Base-by-base conservation (phyloP, 2,329 filamentous ascomycete genomes). In the Fusarium mangiferae region DNA sequence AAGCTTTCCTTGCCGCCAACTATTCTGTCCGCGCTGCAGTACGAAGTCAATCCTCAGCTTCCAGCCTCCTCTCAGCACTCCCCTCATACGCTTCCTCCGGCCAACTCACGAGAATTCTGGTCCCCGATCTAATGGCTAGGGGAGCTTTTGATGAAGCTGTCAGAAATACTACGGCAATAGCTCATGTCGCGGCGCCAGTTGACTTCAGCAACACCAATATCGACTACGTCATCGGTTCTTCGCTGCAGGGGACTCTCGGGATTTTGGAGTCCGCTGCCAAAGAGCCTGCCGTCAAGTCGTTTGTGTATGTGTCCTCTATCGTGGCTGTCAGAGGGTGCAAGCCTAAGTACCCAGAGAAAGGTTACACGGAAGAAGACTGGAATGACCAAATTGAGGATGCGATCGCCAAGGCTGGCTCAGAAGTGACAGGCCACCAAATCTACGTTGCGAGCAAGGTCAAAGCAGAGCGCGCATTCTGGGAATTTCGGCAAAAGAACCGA, bases 401-500 rank as follows among this genome's bases (percentile, higher is more conserved):
- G n/a, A 22, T 69, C 7, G 28, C 22, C 0, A 14, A 69, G 14
- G 49, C 57, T 14, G 57, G 67, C 10, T 26, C 38, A 1, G 30
- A 54, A 0, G 67, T 38, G n/a, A 64, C 67, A 2, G 66, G 65
- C 12, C 67, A 70, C 13, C 65, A 70, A 10, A 52, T 70, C 15
- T 70, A 70, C 18, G 24, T 69, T 5, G 65, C 58, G 13, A 70
- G 67, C 39, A 70, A 70, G 12, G 15, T 65, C 12, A 70, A 70
- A 20, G 67, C 65, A 7, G 67, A 70, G n/a, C 57, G 58, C 3
- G 67, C 66, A 6, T 69, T 70, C 30, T 70, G 67, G 67, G 66
- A 69, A 2, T 70, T 70, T 2, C 38, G 44, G 3, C 8, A 46
- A 14, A 51, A 54, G 9, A 55, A 45, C 18, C 20, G 41, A 10